These are phyloP conservation scores for Eutypella sp. DNA, from an alignment of 2,329 filamentous ascomycete species.

Conservation along the genomic window DNA sequence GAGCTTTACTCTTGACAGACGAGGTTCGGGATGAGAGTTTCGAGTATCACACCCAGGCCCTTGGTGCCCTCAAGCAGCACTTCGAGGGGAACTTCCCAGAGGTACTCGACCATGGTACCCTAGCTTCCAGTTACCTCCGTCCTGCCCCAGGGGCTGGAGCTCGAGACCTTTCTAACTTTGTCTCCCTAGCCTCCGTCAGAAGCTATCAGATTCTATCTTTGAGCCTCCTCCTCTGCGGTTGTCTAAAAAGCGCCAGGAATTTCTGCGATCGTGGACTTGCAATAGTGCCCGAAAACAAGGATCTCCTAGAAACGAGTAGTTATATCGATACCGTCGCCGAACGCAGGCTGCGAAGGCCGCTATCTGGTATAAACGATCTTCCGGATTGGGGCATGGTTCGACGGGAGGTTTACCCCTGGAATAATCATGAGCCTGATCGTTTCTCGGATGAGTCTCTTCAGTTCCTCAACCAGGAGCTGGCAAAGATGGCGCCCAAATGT, in stretches of 20 bases:
- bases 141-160: constrained; percentile 28
- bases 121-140: constrained; percentile 29
- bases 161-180: constrained; percentile 36
- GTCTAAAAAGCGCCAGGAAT: constrained; percentile 60
- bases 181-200: constrained; percentile 46
- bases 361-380: constrained; percentile 49
- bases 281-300: constrained; percentile 48
- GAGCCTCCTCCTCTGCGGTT: constrained; percentile 59
- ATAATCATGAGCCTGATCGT: constrained; percentile 62
- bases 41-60: constrained; percentile 71
- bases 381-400: constrained; percentile 68
- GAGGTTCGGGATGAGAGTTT: constrained; percentile 73
- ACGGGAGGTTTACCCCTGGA: constrained; percentile 67
- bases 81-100: constrained; percentile 33
- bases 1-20: constrained; percentile 80
- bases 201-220: constrained; percentile 56
- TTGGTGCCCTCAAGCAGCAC: constrained; percentile 45
- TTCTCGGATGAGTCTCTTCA: constrained; percentile 64
- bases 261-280: constrained; percentile 61
- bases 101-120: constrained; percentile 41
- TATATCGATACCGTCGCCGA: constrained; percentile 50
- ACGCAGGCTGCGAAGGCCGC: constrained; percentile 40
- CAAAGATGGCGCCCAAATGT: constrained; percentile 70
- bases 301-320: constrained; percentile 49
- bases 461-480: constrained; percentile 66